Evolutionary conservation across 2,329 filamentous ascomycete species (phyloP).

Genomic region (Neopestalotiopsis sp.): DNA sequence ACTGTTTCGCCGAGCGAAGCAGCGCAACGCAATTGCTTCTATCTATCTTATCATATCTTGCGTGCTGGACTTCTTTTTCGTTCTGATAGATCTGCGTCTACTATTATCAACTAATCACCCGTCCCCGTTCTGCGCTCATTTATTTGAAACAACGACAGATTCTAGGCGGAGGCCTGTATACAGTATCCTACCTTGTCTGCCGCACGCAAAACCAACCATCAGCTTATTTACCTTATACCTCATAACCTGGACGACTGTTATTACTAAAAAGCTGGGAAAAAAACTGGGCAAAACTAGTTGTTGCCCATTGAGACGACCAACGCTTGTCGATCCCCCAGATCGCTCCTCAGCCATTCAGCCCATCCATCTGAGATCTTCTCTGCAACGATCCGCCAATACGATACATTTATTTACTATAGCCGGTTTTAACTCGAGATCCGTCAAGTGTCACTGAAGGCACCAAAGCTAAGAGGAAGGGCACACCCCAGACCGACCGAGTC

Average conservation of each 20-base stretch:
- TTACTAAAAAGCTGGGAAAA: neutral
- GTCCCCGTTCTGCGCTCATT: neutral
- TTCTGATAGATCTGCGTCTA: neutral
- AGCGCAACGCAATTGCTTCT: neutral
- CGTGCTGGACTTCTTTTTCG: neutral
- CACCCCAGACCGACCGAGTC: too few species aligned
- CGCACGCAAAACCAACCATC: neutral
- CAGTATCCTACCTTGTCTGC: neutral
- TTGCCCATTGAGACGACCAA: constrained; percentile 17
- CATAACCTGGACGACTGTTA: neutral
- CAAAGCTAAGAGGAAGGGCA: neutral
- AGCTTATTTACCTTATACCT: neutral
- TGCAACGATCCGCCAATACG: neutral
- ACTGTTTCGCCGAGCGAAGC: neutral
- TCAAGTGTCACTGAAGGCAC: neutral
- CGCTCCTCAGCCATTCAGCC: neutral
- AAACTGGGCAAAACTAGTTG: constrained; percentile 4
- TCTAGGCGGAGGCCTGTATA: neutral
- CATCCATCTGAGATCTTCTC: neutral
- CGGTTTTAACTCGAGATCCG: neutral
- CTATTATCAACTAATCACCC: constrained; percentile 8
- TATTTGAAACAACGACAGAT: constrained; percentile 16
- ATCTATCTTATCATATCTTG: constrained; percentile 4
- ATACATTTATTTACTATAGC: neutral
- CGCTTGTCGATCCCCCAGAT: constrained; percentile 3